These are phyloP conservation scores for Colletotrichum brevisporum DNA, from an alignment of 2,329 filamentous ascomycete genomes.

Conservation along the genomic window DNA sequence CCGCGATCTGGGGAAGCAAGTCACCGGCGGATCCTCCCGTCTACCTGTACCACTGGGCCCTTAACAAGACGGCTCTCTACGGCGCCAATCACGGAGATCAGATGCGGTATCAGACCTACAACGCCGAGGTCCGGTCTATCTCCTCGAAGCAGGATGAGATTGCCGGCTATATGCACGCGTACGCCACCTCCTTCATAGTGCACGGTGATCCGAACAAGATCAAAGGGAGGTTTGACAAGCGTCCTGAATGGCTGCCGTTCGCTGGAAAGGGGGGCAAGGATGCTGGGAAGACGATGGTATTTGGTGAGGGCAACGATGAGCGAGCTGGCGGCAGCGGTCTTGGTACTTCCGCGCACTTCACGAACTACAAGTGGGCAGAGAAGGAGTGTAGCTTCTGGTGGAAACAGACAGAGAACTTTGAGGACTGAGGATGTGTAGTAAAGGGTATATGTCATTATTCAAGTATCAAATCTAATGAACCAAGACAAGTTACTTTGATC, in stretches of 20 bases:
- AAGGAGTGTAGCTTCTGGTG: constrained; percentile 64
- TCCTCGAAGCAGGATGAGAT: constrained; percentile 48
- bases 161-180: constrained; percentile 32
- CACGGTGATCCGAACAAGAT: constrained; percentile 39
- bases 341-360: constrained; percentile 56
- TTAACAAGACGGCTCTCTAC: constrained; percentile 45
- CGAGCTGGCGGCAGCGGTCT: constrained; percentile 56
- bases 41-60: constrained; percentile 49
- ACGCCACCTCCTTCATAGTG: constrained; percentile 29
- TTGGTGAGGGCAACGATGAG: constrained; percentile 64
- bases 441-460: not conserved
- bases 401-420: constrained; percentile 48
- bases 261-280: constrained; percentile 46
- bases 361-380: constrained; percentile 56
- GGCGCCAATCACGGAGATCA: constrained; percentile 61
- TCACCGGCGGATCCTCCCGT: constrained; percentile 42
- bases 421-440: constrained; percentile 49
- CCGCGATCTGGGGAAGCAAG: constrained; percentile 49
- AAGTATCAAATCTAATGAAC: not conserved
- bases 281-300: constrained; percentile 53
- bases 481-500: too few species aligned
- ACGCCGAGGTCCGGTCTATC: constrained; percentile 51
- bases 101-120: constrained; percentile 59
- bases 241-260: constrained; percentile 44
- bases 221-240: constrained; percentile 42